Percentiles rank a stretch among this genome's conserved stretches.
phyloP scores from a whole-genome alignment of 2,329 filamentous ascomycete species.

The Cordyceps fumosorosea region DNA sequence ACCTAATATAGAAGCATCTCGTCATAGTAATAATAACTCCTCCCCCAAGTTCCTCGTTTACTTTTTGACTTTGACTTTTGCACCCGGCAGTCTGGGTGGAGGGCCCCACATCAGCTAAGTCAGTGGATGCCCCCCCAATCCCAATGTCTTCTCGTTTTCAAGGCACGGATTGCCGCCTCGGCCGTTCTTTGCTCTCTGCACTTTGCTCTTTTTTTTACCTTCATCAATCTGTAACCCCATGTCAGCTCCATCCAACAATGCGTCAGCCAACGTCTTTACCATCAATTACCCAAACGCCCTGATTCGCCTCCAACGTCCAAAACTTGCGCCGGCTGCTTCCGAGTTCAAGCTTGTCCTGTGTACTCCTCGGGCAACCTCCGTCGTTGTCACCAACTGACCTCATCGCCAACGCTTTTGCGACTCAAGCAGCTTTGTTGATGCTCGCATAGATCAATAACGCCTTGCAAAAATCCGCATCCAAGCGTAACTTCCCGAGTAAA shows the following conservation, averaged over 20 bases:
- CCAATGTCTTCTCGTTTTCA: not conserved
- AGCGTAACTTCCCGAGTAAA: not conserved
- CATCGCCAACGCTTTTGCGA: not conserved
- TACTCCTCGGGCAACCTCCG: not conserved
- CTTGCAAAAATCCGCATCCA: no score
- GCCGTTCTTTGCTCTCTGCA: not conserved
- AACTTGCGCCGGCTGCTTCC: not conserved
- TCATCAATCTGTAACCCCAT: no score
- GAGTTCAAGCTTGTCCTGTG: not conserved
- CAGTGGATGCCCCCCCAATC: not conserved
- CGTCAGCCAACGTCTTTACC: not conserved
- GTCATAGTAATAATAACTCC: no score
- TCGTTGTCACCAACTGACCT: not conserved
- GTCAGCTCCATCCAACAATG: not conserved
- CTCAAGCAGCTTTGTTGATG: not conserved
- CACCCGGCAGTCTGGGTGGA: no score
- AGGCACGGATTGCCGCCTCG: not conserved
- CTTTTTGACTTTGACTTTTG: no score
- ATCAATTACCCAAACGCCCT: not conserved
- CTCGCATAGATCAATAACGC: not conserved
- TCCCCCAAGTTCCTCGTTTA: no score
- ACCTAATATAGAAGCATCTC: no score
- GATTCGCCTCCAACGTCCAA: not conserved
- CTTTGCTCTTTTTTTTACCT: not conserved
- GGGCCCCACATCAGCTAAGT: no score